Conservation (phyloP, 2,329 filamentous ascomycete genomes). For the Nemania sp. region DNA sequence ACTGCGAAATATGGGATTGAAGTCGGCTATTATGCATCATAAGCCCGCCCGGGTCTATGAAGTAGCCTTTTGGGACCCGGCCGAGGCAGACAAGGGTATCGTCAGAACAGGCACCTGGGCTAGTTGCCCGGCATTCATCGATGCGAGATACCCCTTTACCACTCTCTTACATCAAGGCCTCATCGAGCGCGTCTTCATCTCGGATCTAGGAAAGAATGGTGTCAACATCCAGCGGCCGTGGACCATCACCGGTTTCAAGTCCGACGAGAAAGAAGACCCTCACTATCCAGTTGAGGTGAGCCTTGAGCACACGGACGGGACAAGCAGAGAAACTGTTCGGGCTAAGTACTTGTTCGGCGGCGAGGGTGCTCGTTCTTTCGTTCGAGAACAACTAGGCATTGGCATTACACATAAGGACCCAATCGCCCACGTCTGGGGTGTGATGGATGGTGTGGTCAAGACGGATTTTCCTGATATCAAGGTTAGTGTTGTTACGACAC, state of each 20-base stretch:
- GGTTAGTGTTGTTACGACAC: slow-evolving; percentile 53
- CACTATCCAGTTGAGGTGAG: slow-evolving; percentile 85
- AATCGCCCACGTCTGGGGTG: slow-evolving; percentile 79
- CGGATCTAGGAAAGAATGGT: slow-evolving; percentile 72
- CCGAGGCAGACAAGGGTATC: slow-evolving; percentile 67
- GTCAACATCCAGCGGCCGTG: slow-evolving; percentile 73
- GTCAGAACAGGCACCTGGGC: slow-evolving; percentile 81
- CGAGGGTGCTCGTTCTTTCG: slow-evolving; percentile 76
- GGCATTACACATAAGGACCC: slow-evolving; percentile 78
- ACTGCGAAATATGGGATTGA: slow-evolving; percentile 88
- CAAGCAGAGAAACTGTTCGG: slow-evolving; percentile 72
- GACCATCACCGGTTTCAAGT: slow-evolving; percentile 71
- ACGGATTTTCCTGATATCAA: slow-evolving; percentile 84
- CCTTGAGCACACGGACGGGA: slow-evolving; percentile 81
- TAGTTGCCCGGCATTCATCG: slow-evolving; percentile 86
- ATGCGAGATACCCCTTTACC: slow-evolving; percentile 77
- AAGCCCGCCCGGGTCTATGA: slow-evolving; percentile 88
- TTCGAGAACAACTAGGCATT: slow-evolving; percentile 75
- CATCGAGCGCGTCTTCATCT: slow-evolving; percentile 77
- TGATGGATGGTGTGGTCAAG: slow-evolving; percentile 78
- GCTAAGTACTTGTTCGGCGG: slow-evolving; percentile 79
- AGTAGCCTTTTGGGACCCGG: slow-evolving; percentile 79
- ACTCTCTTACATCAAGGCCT: slow-evolving; percentile 77
- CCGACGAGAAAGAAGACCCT: slow-evolving; percentile 65
- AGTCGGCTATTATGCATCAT: slow-evolving; percentile 87